Evolutionary conservation across 768 basidiomycete species (phyloP).

Genomic region (Gelatoporia subvermispora): DNA sequence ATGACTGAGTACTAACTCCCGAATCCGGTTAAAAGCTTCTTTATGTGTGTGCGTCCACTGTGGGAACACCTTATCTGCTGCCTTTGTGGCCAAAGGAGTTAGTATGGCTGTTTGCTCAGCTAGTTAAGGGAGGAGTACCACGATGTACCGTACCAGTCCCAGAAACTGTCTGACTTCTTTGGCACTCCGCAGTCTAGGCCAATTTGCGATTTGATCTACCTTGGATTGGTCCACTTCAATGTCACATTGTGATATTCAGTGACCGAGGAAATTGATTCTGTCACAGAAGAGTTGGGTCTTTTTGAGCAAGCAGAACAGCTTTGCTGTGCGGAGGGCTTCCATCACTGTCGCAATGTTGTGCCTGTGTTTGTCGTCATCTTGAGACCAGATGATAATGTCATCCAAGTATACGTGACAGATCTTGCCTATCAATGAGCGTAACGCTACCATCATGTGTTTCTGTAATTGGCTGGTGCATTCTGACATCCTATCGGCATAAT

Average conservation of each 20-base stretch:
- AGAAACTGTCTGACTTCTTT: slow-evolving; percentile 14
- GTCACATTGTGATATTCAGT: slow-evolving; percentile 25
- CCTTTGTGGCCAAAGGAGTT: slow-evolving; percentile 21
- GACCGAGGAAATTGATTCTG: slow-evolving; percentile 29
- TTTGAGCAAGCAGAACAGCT: slow-evolving; percentile 23
- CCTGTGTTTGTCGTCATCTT: slow-evolving; percentile 24
- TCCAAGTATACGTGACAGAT: slow-evolving; percentile 43
- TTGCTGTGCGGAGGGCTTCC: slow-evolving; percentile 6
- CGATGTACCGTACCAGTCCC: slow-evolving; percentile 17
- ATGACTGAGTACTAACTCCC: slow-evolving; percentile 21
- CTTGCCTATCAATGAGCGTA: slow-evolving; percentile 29
- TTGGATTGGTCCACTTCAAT: slow-evolving; percentile 26
- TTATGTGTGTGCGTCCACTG: slow-evolving; percentile 25
- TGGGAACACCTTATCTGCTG: slow-evolving; percentile 21
- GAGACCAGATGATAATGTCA: slow-evolving; percentile 42
- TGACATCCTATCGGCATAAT: slow-evolving; percentile 37
- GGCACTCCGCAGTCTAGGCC: slow-evolving; percentile 25
- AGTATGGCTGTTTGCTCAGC: slow-evolving; percentile 15
- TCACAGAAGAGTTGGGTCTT: slow-evolving; percentile 25
- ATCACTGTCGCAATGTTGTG: slow-evolving; percentile 17
- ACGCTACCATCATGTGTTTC: slow-evolving; percentile 26
- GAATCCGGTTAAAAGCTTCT: slow-evolving; percentile 32
- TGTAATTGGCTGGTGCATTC: slow-evolving; percentile 31
- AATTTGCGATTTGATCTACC: slow-evolving; percentile 22
- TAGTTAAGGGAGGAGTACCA: slow-evolving; percentile 13